Base-by-base conservation (phyloP, 805 yeast genomes). In the Osmozyma mogii region DNA sequence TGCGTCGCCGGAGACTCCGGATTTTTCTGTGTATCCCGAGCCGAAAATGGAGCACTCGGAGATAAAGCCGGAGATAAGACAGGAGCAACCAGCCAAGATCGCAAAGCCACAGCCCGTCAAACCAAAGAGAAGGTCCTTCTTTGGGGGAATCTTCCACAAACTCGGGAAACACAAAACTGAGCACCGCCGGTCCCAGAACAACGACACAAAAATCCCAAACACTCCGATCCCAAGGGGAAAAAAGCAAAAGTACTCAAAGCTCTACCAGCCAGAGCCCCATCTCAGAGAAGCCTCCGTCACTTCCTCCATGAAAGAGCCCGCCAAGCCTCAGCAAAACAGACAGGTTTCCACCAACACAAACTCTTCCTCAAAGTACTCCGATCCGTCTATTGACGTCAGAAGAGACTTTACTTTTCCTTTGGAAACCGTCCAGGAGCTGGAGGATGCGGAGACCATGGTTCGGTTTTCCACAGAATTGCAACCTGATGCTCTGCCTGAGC, bases 231-330 rank as follows among this genome's bases (percentile, higher is more conserved):
- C 58, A 1, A 32, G 41, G 9, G 60, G 60, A 3, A 33, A 40
- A 11, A 44, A 45, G 32, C 40, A 40, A 15, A 41, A 41, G 13
- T 55, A 36, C 34, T 33, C 38, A 16, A 34, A 44, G 14, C 24
- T 50, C 12, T 52, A 44, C 29, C 43, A 34, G 15, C 58, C 58
- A 2, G 38, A 25, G 6, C 61, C 60, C 3, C 44, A 36, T 14
- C 40, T 53, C 19, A 16, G 27, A 7, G 40, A 38, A 18, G 24
- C 32, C 3, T 34, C 32, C 4, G 28, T 31, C 9, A 28, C 29
- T 3, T 37, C 37, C 3, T 23, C 33, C 15, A 8, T 25, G 6
- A 14, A 12, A 4, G 21, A 12, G 7, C 14, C 32, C 3, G 22
- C 13, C n/a, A 17, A 11, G 11, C n/a, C 13, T 15, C 9, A 6